phyloP scores from a whole-genome alignment of 1,284 basidiomycete genomes.

The Apiotrichum montevideense region DNA sequence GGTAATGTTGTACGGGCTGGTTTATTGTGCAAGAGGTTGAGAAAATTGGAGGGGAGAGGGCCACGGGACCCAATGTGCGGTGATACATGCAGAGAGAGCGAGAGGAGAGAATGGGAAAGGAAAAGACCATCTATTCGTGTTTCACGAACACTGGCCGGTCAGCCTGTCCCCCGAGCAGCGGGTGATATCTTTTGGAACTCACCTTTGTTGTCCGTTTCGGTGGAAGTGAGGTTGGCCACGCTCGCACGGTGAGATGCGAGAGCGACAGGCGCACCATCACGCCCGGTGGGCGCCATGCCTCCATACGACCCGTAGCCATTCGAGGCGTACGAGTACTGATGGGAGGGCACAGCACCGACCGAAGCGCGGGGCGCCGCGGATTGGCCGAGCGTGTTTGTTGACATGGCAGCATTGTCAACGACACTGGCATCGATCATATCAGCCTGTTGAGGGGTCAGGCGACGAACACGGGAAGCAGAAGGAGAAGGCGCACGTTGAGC shows the following conservation, averaged over 20 bases:
- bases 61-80: background rate
- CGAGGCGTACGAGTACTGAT: background rate
- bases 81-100: constrained; percentile 3
- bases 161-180: background rate
- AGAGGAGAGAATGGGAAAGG: background rate
- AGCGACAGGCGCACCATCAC: constrained; percentile 1
- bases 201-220: constrained; percentile 5
- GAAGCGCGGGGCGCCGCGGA: constrained; percentile 7
- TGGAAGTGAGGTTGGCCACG: background rate
- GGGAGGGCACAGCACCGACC: background rate
- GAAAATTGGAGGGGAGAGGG: background rate
- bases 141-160: constrained; percentile 4
- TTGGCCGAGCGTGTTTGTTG: constrained; percentile 4
- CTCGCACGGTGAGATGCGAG: background rate
- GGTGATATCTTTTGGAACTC: background rate
- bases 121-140: constrained; percentile 5
- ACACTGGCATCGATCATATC: constrained; percentile 33
- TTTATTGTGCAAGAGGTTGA: background rate
- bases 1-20: background rate
- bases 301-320: constrained; percentile 6
- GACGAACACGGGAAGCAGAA: constrained; percentile 16
- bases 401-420: constrained; percentile 32
- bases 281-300: background rate
- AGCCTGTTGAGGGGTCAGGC: constrained; percentile 29
- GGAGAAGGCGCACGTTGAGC: constrained; percentile 14